Evolutionary conservation across 1,139 yeast species (phyloP), one percentile per base, ranked within the genome.

Genomic region (Diutina neorugosa): DNA sequence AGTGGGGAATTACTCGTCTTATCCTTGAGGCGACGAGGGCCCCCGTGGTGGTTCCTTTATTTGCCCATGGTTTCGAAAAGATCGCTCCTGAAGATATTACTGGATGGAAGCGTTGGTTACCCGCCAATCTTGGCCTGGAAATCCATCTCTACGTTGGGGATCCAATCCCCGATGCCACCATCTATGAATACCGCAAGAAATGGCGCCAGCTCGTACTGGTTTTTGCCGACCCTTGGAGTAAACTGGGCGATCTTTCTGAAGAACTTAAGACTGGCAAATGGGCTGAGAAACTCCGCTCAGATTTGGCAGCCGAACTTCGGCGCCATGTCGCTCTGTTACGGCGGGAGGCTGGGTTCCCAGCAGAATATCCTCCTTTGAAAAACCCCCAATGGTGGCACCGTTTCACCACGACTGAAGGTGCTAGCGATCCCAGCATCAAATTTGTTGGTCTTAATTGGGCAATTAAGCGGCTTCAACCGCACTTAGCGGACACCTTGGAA

Each of bases 1-100:
- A 89, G 64, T 93, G 98, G 98, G 98, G 98, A 0, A 82, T 90
- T 1, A 78, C 96, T 2, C 75, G 98, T 59, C 66, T 91, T 59
- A 75, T 93, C 4, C 69, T 93, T 54, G 98, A 93, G 66, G 75
- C 94, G 16, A 83, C 94, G 0, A 76, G 80, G 56, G 82, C 94
- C 0, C 98, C 98, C 0, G 80, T 90, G 2, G 80, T 93, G 19
- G 81, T 93, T n/a, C 98, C 98, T 0, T 84, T 93, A 23, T 93
- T 85, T 62, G 72, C 90, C 3, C 78, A 82, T 54, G 98, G 98
- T 0, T 85, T 93, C 62, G 97, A 93, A 62, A 81, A 85, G 62
- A 78, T 91, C 19, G 85, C 87, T 20, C 96, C 98, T 0, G 98
- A 93, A 66, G 78, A 80, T 54, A 69, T 77, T 14, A 81, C 84